Evolutionary conservation across 345 rosid genomes (phyloP).

Genomic region (Hibiscus trionum): DNA sequence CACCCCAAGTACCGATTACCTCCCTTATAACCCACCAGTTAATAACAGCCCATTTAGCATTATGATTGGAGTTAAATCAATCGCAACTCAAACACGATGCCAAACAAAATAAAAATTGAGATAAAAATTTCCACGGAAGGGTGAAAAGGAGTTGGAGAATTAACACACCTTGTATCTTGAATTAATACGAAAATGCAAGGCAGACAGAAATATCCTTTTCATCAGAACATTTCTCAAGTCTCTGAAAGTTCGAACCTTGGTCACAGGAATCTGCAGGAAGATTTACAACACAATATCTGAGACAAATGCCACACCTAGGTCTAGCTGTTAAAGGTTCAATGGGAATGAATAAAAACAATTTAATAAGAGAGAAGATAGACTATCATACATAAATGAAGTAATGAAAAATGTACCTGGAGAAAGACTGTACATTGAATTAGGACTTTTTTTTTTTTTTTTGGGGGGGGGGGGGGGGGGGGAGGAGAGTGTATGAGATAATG

Average conservation of each 20-base stretch:
- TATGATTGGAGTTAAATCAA: background rate
- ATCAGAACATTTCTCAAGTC: slow-evolving; percentile 91
- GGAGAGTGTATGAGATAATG: background rate
- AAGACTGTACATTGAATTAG: background rate
- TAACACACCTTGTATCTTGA: slow-evolving; percentile 84
- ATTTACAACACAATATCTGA: slow-evolving; percentile 2
- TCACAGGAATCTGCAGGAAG: slow-evolving; percentile 83
- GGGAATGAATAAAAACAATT: background rate
- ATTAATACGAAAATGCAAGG: slow-evolving; percentile 95
- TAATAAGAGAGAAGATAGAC: background rate
- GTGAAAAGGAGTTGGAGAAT: background rate
- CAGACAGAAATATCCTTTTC: slow-evolving; percentile 98
- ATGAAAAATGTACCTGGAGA: background rate
- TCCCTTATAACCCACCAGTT: background rate
- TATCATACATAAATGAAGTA: background rate
- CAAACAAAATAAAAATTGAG: background rate
- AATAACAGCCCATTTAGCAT: background rate
- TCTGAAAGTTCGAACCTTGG: slow-evolving; percentile 75
- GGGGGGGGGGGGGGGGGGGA: too few relatives aligned
- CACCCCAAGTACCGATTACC: background rate
- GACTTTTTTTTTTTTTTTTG: background rate
- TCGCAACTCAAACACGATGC: background rate
- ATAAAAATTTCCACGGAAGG: background rate
- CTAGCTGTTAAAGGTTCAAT: background rate
- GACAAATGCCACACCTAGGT: background rate